Evolutionary conservation across 257 asterid species (phyloP).

Genomic region (Fraxinus excelsior): DNA sequence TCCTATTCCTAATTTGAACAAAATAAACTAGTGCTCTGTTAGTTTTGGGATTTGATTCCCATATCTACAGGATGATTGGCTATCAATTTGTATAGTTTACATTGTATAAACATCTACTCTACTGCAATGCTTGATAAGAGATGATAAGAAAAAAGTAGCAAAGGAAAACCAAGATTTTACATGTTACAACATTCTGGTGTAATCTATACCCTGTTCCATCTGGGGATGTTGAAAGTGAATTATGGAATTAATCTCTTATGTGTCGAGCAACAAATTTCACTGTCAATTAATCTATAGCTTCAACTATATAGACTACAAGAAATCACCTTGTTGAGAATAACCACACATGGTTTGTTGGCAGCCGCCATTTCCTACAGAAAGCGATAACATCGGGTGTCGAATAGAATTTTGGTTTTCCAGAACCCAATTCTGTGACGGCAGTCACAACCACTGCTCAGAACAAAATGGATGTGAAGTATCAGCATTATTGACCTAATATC

Average conservation of each 20-base stretch:
- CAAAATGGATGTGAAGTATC: conserved; percentile 24
- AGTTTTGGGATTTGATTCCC: background rate
- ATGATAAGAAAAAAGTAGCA: background rate
- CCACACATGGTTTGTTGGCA: conserved; percentile 96
- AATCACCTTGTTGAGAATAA: conserved; percentile 87
- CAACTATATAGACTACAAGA: conserved; percentile 15
- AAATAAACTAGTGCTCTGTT: background rate
- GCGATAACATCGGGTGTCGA: conserved; percentile 89
- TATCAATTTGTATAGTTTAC: background rate
- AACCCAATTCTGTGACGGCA: conserved; percentile 89
- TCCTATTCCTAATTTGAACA: background rate
- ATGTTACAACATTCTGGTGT: background rate
- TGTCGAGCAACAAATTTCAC: conserved; percentile 8
- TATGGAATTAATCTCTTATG: background rate
- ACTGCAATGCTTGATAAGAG: background rate
- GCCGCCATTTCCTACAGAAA: conserved; percentile 89
- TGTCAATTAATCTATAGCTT: background rate
- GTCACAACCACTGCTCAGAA: conserved; percentile 82
- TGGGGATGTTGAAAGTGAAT: background rate
- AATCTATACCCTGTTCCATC: background rate
- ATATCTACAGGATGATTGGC: background rate
- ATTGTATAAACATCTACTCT: too few relatives aligned
- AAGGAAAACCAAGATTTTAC: background rate
- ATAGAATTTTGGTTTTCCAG: conserved; percentile 90
- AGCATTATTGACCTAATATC: conserved; percentile 18